These are phyloP conservation scores for Ilex asprella DNA, from an alignment of 257 asterid species.

Conservation along the genomic window DNA sequence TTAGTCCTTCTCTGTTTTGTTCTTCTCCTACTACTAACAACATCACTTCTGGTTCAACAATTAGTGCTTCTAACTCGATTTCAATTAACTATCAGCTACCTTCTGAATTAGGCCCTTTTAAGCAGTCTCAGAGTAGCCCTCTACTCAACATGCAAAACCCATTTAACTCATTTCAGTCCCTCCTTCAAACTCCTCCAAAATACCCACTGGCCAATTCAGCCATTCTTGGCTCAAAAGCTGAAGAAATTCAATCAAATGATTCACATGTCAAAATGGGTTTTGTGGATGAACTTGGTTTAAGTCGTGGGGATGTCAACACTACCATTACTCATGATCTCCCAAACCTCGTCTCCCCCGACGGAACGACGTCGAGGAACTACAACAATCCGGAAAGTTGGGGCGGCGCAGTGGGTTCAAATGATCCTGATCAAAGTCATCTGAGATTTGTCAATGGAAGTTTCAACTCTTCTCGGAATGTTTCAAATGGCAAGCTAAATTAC, in stretches of 20 bases:
- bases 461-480: constrained; percentile 5
- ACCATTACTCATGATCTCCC: constrained; percentile 32
- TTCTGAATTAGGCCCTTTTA: not conserved
- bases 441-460: constrained; percentile 15
- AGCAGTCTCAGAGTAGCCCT: constrained; percentile 17
- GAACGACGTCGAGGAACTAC: constrained; percentile 15
- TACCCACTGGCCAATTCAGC: constrained; percentile 16
- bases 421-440: constrained; percentile 5
- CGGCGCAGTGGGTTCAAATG: not conserved
- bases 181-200: constrained; percentile 43
- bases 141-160: constrained; percentile 28
- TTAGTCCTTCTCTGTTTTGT: constrained; percentile 6
- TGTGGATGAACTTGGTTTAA: constrained; percentile 20
- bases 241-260: constrained; percentile 20
- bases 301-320: constrained; percentile 11
- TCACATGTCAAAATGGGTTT: constrained; percentile 14
- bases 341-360: constrained; percentile 45
- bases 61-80: too few species aligned
- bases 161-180: constrained; percentile 23
- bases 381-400: constrained; percentile 11
- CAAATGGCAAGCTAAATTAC: constrained; percentile 16
- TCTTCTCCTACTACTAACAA: constrained; percentile 10
- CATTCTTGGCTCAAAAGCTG: constrained; percentile 18
- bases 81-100: too few species aligned
- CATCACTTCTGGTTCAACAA: not conserved